Evolutionary conservation across 495 filamentous ascomycete genomes (phyloP), one percentile per base, ranked within the genome.

Genomic region (Penicillium ucsense): DNA sequence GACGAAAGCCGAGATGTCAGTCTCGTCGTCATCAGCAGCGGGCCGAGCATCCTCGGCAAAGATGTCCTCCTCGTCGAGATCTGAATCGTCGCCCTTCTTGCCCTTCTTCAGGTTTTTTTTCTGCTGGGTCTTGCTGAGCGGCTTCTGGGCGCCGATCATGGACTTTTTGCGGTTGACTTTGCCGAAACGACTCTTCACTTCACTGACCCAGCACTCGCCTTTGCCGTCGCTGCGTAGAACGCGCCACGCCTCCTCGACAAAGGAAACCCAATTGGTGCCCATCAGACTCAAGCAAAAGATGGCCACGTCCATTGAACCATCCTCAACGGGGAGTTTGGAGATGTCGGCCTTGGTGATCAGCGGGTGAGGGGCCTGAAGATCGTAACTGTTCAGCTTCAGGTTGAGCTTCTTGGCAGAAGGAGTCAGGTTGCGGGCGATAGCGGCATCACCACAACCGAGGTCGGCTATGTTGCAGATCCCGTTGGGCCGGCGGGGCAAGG

Each of bases 231-330:
- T 47, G 46, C 86, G 79, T 51, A 97, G 71, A 8, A 97, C 72
- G 12, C 92, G 78, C 66, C 84, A 90, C n/a, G 90, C 89, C 67
- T 98, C 92, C 57, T 95, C 90, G 48, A 97, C 77, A 58, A 96
- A 96, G 49, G 86, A 82, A 20, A 94, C 74, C 88, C 92, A 98
- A 67, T 98, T 98, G 10, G 92, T 97, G 54, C 94, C 92, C 92
- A 98, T 98, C 36, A 98, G 76, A 47, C 91, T 91, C 27, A 98
- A 74, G 66, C 92, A 98, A 71, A 96, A 95, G 45, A 97, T 78
- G 6, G 86, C 85, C 10, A 98, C 74, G 59, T 98, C 88, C 27
- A 89, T 82, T 35, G 73, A 77, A 41, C 77, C 78, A 41, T 89
- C 80, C 28, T 69, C 64, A 2, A 95, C 60, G 0, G 89, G 89